A percentile compares a stretch with the other conserved stretches of the same genome.
These are phyloP conservation scores for Fusarium pininemorale DNA, from an alignment of 2,329 filamentous ascomycete genomes.

Conservation along the genomic window DNA sequence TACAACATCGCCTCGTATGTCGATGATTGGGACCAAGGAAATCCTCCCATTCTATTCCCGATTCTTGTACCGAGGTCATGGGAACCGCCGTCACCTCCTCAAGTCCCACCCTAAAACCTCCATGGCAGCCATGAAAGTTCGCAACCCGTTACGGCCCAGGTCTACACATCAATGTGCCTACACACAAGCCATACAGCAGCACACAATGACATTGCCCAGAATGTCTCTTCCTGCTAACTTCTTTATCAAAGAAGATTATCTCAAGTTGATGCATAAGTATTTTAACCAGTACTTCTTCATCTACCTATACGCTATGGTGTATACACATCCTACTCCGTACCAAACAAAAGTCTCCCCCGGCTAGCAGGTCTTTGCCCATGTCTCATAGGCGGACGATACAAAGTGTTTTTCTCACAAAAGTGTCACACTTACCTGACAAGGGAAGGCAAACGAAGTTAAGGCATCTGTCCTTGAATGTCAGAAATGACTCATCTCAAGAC, in stretches of 20 bases:
- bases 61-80: rapidly evolving
- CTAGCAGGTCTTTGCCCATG: neutral
- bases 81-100: rapidly evolving
- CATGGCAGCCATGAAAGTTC: neutral
- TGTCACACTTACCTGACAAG: neutral
- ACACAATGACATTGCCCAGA: neutral
- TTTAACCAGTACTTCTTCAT: neutral
- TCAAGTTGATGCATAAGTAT: neutral
- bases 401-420: neutral
- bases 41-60: rapidly evolving
- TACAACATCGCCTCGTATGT: neutral
- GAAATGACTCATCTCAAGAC: too few relatives aligned
- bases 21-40: rapidly evolving
- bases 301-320: neutral
- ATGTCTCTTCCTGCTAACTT: neutral
- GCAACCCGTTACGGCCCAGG: rapidly evolving
- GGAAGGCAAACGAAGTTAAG: neutral
- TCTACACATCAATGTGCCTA: neutral
- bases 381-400: neutral
- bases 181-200: neutral
- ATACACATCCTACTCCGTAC: neutral
- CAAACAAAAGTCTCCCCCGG: neutral
- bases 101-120: rapidly evolving
- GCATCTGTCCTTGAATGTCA: neutral
- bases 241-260: neutral